Base-by-base conservation (phyloP, 1,284 basidiomycete genomes). In the Somion occarium region DNA sequence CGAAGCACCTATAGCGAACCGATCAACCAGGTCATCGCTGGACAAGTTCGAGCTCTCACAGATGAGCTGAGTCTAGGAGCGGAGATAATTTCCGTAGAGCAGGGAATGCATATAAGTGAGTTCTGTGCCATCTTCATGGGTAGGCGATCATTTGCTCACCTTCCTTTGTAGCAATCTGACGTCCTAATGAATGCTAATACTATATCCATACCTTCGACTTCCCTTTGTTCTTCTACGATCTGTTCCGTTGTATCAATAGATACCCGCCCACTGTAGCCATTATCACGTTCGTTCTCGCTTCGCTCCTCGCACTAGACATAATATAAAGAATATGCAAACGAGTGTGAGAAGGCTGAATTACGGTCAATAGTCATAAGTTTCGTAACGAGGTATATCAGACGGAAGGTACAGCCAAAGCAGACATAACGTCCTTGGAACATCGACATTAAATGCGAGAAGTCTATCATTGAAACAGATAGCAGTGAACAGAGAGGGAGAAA, bases 81-180 rank as follows among this genome's bases (percentile, higher is more conserved):
- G 20, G 76, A 82, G 50, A 71, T 91, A 34, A 58, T 87, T 44
- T 76, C 77, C 24, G 85, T 77, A 27, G 78, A 82, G 39, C 88
- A 88, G 65, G 89, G 89, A 34, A 83, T 82, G 77, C 76, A 74
- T 55, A 84, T 91, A 53, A 72, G 88, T 88, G 60, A 58, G 83
- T 26, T 20, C 44, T 48, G n/a, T 20, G n/a, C 43, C 18, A 15
- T 38, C 22, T 15, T 37, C 19, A 5, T 30, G 20, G 20, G 22
- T 26, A 34, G 11, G n/a, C n/a, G n/a, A n/a, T 34, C 15, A 7
- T 34, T 24, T 22, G 7, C n/a, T 24, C 19, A 44, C 19, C 4
- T 12, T 13, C 43, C 15, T 9, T 7, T 15, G 7, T 34, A 34
- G 30, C 30, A 42, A n/a, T 22, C 39, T 18, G 18, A 42, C 7